Percentiles rank a stretch among this genome's conserved stretches.
phyloP scores from a whole-genome alignment of 345 rosid genomes.

The Lepidium didymum region DNA sequence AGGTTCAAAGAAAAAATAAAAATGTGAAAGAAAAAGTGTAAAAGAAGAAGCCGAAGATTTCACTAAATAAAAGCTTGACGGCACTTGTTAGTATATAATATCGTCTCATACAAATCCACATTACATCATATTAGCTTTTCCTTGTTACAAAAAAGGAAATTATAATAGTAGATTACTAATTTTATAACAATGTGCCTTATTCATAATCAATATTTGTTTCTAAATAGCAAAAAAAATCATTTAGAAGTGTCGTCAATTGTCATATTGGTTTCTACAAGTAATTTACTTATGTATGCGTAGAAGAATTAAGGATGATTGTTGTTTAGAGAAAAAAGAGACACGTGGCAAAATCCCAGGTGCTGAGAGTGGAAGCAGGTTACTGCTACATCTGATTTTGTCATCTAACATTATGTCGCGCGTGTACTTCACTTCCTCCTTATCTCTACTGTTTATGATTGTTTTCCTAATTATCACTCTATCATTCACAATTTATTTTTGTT shows the following conservation, averaged over 20 bases:
- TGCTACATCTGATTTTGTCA: slow-evolving; percentile 11
- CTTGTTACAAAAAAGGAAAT: background rate
- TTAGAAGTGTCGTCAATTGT: background rate
- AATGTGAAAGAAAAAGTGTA: slow-evolving; percentile 13
- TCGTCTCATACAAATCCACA: background rate
- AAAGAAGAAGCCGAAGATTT: slow-evolving; percentile 24
- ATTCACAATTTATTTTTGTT: too few relatives aligned
- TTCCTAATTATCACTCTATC: background rate
- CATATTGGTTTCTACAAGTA: background rate
- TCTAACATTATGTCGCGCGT: background rate
- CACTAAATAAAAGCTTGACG: slow-evolving; percentile 20
- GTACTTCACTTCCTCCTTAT: background rate
- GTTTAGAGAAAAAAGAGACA: too few relatives aligned
- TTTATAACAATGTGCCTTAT: too few relatives aligned
- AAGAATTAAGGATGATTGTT: too few relatives aligned
- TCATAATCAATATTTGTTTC: too few relatives aligned
- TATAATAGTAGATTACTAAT: background rate
- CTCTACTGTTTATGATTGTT: background rate
- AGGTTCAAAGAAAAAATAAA: slow-evolving; percentile 8
- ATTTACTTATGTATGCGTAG: background rate
- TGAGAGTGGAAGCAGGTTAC: slow-evolving; percentile 30
- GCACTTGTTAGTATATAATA: background rate
- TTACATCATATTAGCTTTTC: background rate
- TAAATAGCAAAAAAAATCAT: background rate
- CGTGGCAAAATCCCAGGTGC: slow-evolving; percentile 22